These are phyloP conservation scores for Pseudoneurospora amorphoporcata DNA, from an alignment of 495 filamentous ascomycete species.

Conservation along the genomic window DNA sequence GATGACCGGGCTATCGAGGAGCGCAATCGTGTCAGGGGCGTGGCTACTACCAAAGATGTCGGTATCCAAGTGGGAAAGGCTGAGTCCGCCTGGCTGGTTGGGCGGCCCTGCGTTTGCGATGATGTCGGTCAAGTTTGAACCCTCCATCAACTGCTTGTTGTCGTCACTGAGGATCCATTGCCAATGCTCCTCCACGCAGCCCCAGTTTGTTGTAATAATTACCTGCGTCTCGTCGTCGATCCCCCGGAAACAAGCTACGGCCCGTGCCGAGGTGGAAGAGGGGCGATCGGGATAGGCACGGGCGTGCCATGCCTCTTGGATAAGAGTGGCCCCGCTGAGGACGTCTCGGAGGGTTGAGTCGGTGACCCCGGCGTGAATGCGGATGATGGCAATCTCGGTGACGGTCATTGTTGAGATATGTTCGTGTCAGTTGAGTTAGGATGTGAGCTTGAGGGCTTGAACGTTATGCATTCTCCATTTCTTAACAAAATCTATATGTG, in stretches of 20 bases:
- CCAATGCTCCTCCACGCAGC: conserved; percentile 34
- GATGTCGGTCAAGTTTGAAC: conserved; percentile 6
- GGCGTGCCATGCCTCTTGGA: conserved; percentile 30
- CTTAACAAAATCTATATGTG: background rate
- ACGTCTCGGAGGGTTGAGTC: conserved; percentile 16
- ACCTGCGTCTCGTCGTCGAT: conserved; percentile 36
- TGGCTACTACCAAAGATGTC: conserved; percentile 18
- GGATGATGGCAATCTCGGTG: conserved; percentile 44
- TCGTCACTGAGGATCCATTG: conserved; percentile 36
- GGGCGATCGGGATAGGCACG: conserved; percentile 18
- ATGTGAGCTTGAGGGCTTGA: background rate
- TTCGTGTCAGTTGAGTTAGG: too few relatives aligned
- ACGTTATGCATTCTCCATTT: background rate
- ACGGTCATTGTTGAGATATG: conserved; percentile 32
- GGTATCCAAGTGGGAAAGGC: conserved; percentile 32
- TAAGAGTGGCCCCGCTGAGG: conserved; percentile 13
- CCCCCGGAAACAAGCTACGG: conserved; percentile 30
- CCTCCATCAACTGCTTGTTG: conserved; percentile 16
- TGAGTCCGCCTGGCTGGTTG: conserved; percentile 15
- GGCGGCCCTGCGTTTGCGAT: conserved; percentile 22
- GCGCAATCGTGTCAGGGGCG: conserved; percentile 10
- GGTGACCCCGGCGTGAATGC: conserved; percentile 16
- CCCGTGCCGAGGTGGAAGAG: conserved; percentile 9
- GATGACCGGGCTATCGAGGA: conserved; percentile 33
- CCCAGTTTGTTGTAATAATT: conserved; percentile 44